phyloP scores from a whole-genome alignment of 176 grass and related monocot genomes.

The Microstegium vimineum region DNA sequence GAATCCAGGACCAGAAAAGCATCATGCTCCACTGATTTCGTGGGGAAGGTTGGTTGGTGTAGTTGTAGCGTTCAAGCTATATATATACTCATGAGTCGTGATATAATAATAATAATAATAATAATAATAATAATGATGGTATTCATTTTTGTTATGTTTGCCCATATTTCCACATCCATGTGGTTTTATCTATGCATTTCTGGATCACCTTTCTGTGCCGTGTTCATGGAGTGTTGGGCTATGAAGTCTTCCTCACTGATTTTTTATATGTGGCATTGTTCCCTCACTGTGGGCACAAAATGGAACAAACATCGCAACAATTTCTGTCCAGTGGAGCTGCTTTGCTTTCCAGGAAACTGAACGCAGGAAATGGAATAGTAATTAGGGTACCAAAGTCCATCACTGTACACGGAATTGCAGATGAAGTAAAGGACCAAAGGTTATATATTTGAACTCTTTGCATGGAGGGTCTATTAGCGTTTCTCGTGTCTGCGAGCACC shows the following conservation, averaged over 20 bases:
- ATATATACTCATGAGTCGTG: background rate
- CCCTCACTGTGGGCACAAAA: background rate
- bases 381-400: background rate
- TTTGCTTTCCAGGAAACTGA: background rate
- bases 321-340: no score
- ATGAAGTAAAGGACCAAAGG: no score
- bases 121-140: no score
- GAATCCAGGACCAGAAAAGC: background rate
- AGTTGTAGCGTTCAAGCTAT: background rate
- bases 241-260: no score
- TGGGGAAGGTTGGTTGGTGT: background rate
- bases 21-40: background rate
- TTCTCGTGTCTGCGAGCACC: no score
- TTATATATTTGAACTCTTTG: background rate
- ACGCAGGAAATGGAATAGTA: background rate
- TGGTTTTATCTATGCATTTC: background rate
- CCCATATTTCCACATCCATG: background rate
- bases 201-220: background rate
- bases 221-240: background rate
- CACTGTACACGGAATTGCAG: background rate
- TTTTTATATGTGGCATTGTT: background rate
- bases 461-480: background rate
- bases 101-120: background rate
- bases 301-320: background rate
- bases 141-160: no score